Evolutionary conservation across 805 yeast species (phyloP), one percentile per base, ranked within the genome.

Genomic region (Wickerhamiella azymoides): DNA sequence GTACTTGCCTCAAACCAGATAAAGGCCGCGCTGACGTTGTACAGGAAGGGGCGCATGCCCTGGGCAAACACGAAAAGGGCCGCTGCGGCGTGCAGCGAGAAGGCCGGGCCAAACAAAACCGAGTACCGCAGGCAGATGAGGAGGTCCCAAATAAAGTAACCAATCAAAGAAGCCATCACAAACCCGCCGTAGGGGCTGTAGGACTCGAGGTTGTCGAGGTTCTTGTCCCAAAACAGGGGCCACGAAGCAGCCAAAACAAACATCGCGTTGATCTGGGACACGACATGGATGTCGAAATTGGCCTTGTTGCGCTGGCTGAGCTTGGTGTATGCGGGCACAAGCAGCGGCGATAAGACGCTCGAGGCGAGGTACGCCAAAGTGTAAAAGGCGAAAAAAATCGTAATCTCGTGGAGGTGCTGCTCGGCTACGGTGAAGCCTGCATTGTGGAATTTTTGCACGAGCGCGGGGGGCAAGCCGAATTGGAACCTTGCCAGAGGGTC

Each of bases 141-240:
- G 32, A 80, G 50, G 62, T 92, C 98, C 98, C 98, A 92, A 18
- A 84, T 53, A 60, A 92, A 92, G 65, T 92, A 92, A 2, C 97
- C 98, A 9, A 71, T 59, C 9, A 93, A 79, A 47, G 80, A 57
- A 1, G 96, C 70, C 11, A 79, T 66, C 5, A 82, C 82, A 56
- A 88, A 69, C 0, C 84, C 85, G 0, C 79, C 78, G 57, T 76
- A 82, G n/a, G 84, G 83, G 45, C 79, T 76, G 58, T 74, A 72
- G 39, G 85, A 88, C n/a, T 74, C 66, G 19, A 83, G 64, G 5
- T 80, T 71, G 56, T 79, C 75, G 48, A 74, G 68, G 41, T 67
- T 59, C 9, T 73, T 69, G 51, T 80, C 80, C 47, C 70, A 65
- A 60, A 80, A 76, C 68, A 81, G 69, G 6, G 94, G 94, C 40